These are phyloP conservation scores for Claviceps purpurea DNA, from an alignment of 2,329 filamentous ascomycete genomes.

Conservation along the genomic window DNA sequence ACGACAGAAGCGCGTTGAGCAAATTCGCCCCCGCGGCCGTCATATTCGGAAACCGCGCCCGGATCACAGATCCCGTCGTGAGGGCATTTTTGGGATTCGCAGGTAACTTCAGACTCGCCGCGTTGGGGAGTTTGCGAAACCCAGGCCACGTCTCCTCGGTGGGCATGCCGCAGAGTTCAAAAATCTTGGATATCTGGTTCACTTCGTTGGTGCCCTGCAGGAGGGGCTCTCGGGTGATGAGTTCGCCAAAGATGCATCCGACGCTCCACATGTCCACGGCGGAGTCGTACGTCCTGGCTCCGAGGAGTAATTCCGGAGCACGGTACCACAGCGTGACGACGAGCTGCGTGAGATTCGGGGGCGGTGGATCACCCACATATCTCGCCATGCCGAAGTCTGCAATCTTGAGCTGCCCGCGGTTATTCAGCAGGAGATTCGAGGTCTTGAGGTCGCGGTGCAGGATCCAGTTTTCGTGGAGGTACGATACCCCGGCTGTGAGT, in stretches of 20 bases:
- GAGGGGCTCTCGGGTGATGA: slow-evolving; percentile 69
- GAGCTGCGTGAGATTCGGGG: slow-evolving; percentile 69
- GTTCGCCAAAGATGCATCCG: slow-evolving; percentile 89
- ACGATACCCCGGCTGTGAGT: slow-evolving; percentile 65
- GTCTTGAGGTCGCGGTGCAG: slow-evolving; percentile 90
- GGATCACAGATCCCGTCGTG: slow-evolving; percentile 41
- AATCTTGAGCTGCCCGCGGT: slow-evolving; percentile 86
- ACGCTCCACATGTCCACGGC: slow-evolving; percentile 92
- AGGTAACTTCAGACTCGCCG: slow-evolving; percentile 62
- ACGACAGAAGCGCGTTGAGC: slow-evolving; percentile 53
- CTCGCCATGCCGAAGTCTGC: slow-evolving; percentile 98
- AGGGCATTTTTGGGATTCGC: slow-evolving; percentile 13
- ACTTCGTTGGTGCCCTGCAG: slow-evolving; percentile 88
- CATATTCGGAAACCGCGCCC: slow-evolving; percentile 68
- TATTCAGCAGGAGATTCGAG: slow-evolving; percentile 87
- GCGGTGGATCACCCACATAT: slow-evolving; percentile 68
- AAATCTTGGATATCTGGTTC: slow-evolving; percentile 76
- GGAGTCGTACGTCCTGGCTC: slow-evolving; percentile 58
- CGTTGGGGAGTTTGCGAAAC: slow-evolving; percentile 79
- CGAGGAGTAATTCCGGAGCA: slow-evolving; percentile 77
- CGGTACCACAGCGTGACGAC: slow-evolving; percentile 98
- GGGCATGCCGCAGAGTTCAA: slow-evolving; percentile 78
- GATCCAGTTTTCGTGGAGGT: slow-evolving; percentile 82
- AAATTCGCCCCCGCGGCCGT: slow-evolving; percentile 61
- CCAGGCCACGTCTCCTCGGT: slow-evolving; percentile 72